Percentiles rank a stretch among this genome's conserved stretches.
Conservation (phyloP, 768 basidiomycete species). For the Xanthoconium purpureum region DNA sequence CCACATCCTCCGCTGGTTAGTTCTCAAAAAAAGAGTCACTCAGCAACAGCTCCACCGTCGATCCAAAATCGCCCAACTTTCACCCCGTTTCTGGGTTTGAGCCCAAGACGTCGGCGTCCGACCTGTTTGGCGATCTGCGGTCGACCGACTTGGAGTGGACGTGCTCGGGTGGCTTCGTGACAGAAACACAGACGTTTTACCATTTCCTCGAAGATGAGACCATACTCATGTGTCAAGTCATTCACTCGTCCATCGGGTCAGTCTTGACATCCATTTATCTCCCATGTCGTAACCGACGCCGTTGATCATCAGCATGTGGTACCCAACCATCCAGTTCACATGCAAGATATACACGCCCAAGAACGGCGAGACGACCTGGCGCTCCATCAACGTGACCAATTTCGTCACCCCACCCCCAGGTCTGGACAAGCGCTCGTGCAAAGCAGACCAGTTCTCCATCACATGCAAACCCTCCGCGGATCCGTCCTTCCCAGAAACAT, state of each 20-base stretch:
- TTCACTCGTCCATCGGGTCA: slow-evolving; percentile 87
- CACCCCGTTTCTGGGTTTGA: slow-evolving; percentile 65
- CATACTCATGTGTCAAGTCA: slow-evolving; percentile 77
- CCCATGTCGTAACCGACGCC: slow-evolving; percentile 8
- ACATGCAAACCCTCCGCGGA: slow-evolving; percentile 55
- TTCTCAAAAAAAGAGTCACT: slow-evolving; percentile 9
- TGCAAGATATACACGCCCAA: slow-evolving; percentile 84
- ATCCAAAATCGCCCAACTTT: slow-evolving; percentile 74
- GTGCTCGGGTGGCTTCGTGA: slow-evolving; percentile 78
- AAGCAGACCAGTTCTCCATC: slow-evolving; percentile 81
- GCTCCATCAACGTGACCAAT: slow-evolving; percentile 80
- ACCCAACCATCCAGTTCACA: slow-evolving; percentile 90
- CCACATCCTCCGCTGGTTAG: not conserved
- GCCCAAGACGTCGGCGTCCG: slow-evolving; percentile 46
- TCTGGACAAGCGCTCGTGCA: slow-evolving; percentile 83
- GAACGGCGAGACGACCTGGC: slow-evolving; percentile 76
- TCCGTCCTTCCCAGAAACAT: slow-evolving; percentile 67
- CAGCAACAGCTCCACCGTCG: slow-evolving; percentile 55
- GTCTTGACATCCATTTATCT: slow-evolving; percentile 30
- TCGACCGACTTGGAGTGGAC: slow-evolving; percentile 78
- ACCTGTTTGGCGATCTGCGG: slow-evolving; percentile 74
- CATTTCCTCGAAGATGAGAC: slow-evolving; percentile 76
- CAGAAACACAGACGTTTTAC: slow-evolving; percentile 92
- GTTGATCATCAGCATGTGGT: slow-evolving; percentile 65
- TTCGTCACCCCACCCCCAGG: slow-evolving; percentile 73